These are phyloP conservation scores for Monosporascus sp. DNA, from an alignment of 2,329 filamentous ascomycete genomes.

Conservation along the genomic window DNA sequence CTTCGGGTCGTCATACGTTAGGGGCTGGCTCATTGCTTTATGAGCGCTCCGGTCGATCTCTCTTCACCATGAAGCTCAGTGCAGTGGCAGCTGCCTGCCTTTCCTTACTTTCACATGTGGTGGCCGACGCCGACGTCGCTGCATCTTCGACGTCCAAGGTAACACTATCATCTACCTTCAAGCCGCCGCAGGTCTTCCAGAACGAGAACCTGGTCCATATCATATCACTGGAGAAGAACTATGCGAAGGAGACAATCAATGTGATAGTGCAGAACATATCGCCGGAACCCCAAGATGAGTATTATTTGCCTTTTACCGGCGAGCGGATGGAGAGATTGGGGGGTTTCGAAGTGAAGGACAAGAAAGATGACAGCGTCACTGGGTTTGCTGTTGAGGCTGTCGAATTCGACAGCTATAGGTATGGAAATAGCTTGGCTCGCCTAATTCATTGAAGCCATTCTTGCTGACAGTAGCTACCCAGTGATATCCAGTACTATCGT, in stretches of 20 bases:
- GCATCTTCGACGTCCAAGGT: slow-evolving; percentile 49
- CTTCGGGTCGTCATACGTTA: slow-evolving; percentile 3
- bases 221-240: slow-evolving; percentile 90
- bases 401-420: slow-evolving; percentile 58
- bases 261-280: slow-evolving; percentile 89
- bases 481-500: slow-evolving; percentile 75
- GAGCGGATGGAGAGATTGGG: slow-evolving; percentile 72
- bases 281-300: slow-evolving; percentile 73
- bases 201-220: slow-evolving; percentile 88
- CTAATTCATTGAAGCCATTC: not conserved
- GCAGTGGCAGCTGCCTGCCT: slow-evolving; percentile 52
- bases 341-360: slow-evolving; percentile 86
- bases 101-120: slow-evolving; percentile 49
- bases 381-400: slow-evolving; percentile 66
- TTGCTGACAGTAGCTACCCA: slow-evolving; percentile 30
- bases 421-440: slow-evolving; percentile 18
- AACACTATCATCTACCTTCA: slow-evolving; percentile 63
- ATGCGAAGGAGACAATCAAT: slow-evolving; percentile 85
- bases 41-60: slow-evolving; percentile 22
- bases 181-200: slow-evolving; percentile 85
- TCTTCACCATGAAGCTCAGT: slow-evolving; percentile 40
- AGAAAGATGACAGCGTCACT: slow-evolving; percentile 66
- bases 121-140: slow-evolving; percentile 25
- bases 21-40: slow-evolving; percentile 23
- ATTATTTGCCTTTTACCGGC: slow-evolving; percentile 82